Evolutionary conservation across 768 basidiomycete species (phyloP).

Genomic region (Sarcodon sp.): DNA sequence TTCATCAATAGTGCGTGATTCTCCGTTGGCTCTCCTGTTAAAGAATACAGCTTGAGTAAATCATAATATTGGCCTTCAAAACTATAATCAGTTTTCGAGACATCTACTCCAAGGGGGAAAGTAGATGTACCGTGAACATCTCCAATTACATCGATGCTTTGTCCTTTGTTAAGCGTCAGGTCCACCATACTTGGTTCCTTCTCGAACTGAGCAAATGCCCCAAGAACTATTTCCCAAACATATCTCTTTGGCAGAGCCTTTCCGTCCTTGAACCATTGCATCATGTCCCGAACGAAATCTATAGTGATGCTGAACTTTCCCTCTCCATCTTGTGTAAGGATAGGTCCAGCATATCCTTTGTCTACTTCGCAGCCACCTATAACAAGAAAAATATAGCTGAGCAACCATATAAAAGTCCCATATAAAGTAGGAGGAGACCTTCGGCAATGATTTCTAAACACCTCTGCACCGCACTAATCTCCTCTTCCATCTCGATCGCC

Average conservation of each 20-base stretch:
- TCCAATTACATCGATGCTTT: conserved; percentile 88
- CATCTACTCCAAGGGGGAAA: conserved; percentile 1
- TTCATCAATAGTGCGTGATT: conserved; percentile 87
- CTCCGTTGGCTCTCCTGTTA: conserved; percentile 77
- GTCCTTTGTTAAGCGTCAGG: conserved; percentile 58
- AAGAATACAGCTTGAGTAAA: conserved; percentile 70
- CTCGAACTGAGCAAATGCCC: conserved; percentile 62
- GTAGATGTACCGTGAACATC: conserved; percentile 72
- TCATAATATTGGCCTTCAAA: conserved; percentile 86
- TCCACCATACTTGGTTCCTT: conserved; percentile 77
- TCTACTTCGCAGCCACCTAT: conserved; percentile 75
- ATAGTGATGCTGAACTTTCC: conserved; percentile 63
- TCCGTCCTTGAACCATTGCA: conserved; percentile 88
- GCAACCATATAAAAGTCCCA: neutral
- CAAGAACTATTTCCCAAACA: conserved; percentile 92
- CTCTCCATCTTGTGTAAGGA: conserved; percentile 33
- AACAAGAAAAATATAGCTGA: neutral
- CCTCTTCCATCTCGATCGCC: conserved; percentile 91
- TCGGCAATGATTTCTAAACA: conserved; percentile 72
- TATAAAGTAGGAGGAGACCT: conserved; percentile 27
- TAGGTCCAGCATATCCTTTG: conserved; percentile 60
- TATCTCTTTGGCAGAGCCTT: conserved; percentile 82
- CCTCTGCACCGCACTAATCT: conserved; percentile 62
- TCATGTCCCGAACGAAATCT: conserved; percentile 76
- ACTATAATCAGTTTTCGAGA: conserved; percentile 1